phyloP scores from a whole-genome alignment of 2,329 filamentous ascomycete genomes.

The Trichoderma afroharzianum region DNA sequence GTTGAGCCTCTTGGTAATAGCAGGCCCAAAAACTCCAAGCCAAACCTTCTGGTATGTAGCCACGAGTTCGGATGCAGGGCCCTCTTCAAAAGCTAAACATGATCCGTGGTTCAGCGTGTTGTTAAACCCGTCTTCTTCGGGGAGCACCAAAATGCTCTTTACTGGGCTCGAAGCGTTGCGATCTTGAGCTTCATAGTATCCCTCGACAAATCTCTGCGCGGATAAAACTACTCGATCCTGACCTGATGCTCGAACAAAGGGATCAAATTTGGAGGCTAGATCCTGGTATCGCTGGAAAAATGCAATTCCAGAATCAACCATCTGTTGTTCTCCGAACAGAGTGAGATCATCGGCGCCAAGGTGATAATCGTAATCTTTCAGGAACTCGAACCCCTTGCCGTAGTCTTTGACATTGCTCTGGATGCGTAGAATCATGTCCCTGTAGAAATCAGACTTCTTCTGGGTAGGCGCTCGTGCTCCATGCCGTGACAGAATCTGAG shows the following conservation, averaged over 20 bases:
- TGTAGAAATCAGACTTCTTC: slow-evolving; percentile 63
- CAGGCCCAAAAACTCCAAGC: slow-evolving; percentile 59
- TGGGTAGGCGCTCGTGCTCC: slow-evolving; percentile 77
- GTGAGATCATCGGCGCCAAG: slow-evolving; percentile 69
- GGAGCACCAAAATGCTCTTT: slow-evolving; percentile 62
- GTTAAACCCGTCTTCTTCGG: slow-evolving; percentile 64
- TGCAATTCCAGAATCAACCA: slow-evolving; percentile 70
- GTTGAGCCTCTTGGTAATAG: slow-evolving; percentile 69
- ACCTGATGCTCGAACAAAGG: slow-evolving; percentile 69
- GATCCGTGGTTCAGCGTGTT: slow-evolving; percentile 76
- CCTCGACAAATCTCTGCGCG: slow-evolving; percentile 70
- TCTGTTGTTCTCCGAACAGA: slow-evolving; percentile 60
- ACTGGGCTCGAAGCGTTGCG: slow-evolving; percentile 41
- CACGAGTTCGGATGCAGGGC: slow-evolving; percentile 46
- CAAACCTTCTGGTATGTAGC: slow-evolving; percentile 54
- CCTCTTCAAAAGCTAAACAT: slow-evolving; percentile 68
- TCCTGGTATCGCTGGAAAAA: slow-evolving; percentile 71
- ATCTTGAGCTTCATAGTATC: slow-evolving; percentile 56
- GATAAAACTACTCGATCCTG: slow-evolving; percentile 71
- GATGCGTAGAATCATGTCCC: slow-evolving; percentile 60
- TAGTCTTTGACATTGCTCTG: slow-evolving; percentile 56
- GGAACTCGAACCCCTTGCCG: slow-evolving; percentile 62
- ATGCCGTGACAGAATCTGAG: slow-evolving; percentile 76
- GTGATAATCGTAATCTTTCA: slow-evolving; percentile 67
- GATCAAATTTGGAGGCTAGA: slow-evolving; percentile 55